Evolutionary conservation across 2,329 filamentous ascomycete genomes (phyloP), one percentile per base, ranked within the genome.

Genomic region (Xylariomycetidae sp.): DNA sequence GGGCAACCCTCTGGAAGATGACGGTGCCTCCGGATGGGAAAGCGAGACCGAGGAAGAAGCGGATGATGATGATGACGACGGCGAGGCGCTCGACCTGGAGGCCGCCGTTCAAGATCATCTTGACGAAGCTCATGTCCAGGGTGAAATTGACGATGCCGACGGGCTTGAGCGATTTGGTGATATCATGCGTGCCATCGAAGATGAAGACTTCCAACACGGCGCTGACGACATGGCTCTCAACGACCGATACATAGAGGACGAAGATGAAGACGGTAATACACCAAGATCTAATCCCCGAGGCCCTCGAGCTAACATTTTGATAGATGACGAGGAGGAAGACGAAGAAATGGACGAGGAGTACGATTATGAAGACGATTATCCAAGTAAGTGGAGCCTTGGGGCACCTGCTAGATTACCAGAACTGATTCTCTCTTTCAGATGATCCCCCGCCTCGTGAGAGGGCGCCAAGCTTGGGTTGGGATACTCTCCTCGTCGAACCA

Each of bases 311-410:
- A 42, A 57, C 56, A 31, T 50, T 31, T n/a, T 18, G 26, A 14
- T 28, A 61, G 59, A 69, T 32, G 67, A 69, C 25, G 72, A 74
- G 5, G 74, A 77, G 4, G 85, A 88, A 29, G 81, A 85, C 13
- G 82, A 82, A 15, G 77, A 79, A 18, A 73, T 84, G 46, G 80
- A 81, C 27, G 83, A 87, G 31, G 74, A 80, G 34, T 79, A 78
- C 49, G 65, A 74, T 38, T 80, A 77, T 40, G 75, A 79, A 39
- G 73, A 76, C 16, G 70, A 71, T 19, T 77, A 73, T 57, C 67
- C 72, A 37, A 64, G 73, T 77, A 65, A 61, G 71, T 67, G 36
- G 28, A 18, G 17, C 29, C 16, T 14, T 12, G 15, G 22, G 31
- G 14, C 25, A 19, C n/a, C n/a, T 10, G 14, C 7, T 17, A 15